Base-by-base conservation (phyloP, 352 stramenopile genomes). In the Blastocystis sp. region DNA sequence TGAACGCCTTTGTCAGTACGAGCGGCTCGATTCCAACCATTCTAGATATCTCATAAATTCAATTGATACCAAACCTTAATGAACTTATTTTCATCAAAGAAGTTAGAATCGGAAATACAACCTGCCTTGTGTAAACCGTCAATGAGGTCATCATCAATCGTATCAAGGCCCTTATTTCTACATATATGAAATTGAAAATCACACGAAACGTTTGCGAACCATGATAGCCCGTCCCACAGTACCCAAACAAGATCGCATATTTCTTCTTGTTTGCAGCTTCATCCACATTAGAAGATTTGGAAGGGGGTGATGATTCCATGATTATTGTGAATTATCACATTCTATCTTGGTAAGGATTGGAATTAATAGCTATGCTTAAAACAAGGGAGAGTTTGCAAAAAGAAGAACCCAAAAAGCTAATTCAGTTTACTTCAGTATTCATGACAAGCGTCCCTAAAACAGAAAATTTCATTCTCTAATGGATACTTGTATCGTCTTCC, bases 1-100 rank as follows among this genome's bases (percentile, higher is more conserved):
- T 96, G 93, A 35, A 96, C 93, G 65, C 93, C 93, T 88, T 96
- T 96, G 89, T 96, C 93, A 4, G 93, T 96, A 27, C 93, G 91
- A 0, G 92, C 93, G 0, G 93, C 92, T 52, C 93, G 92, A 66
- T 91, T 94, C 93, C 93, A 96, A 0, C 92, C 93, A 52, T 95
- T 93, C 89, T 92, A 83, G 29, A 14, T 56, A 11, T 1, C 24
- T 1, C 81, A 29, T 52, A 14, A 24, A 32, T 49, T 0, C 27
- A 27, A 0, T 21, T 12, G 5, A 1, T 7, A 52, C 32, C 0
- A 69, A 71, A 88, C 39, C 49, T 65, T 78, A n/a, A 56, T 7
- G 27, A 87, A 90, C 89, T 94, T 94, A 86, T 94, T 92, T 39
- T 94, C 89, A 77, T 92, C 93, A 14, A 92, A 92, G 80, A 93